Percentiles rank a stretch among this genome's conserved stretches.
These are phyloP conservation scores for Gaeumannomyces sp. DNA, from an alignment of 2,329 filamentous ascomycete species.

Conservation along the genomic window DNA sequence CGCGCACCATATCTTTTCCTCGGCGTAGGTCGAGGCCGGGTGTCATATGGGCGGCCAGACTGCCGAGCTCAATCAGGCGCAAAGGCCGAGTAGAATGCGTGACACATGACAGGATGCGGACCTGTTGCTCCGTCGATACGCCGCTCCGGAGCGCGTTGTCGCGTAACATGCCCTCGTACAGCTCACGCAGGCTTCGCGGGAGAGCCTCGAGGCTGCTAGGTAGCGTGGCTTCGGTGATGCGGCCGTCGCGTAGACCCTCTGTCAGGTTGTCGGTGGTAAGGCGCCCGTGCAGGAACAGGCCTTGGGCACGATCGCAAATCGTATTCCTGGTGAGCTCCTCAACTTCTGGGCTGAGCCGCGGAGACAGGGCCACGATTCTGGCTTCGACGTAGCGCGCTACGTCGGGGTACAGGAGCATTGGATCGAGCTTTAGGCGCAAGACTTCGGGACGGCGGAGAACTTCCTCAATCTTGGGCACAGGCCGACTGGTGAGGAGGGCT, in stretches of 20 bases:
- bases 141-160: slow-evolving; percentile 30
- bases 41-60: background rate
- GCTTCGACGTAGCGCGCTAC: slow-evolving; percentile 31
- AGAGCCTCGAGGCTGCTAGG: slow-evolving; percentile 24
- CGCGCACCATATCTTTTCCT: slow-evolving; percentile 29
- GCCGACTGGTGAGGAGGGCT: slow-evolving; percentile 23
- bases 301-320: slow-evolving; percentile 31
- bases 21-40: background rate
- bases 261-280: slow-evolving; percentile 34
- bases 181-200: slow-evolving; percentile 29
- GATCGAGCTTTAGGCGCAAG: slow-evolving; percentile 24
- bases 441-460: slow-evolving; percentile 18
- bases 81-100: slow-evolving; percentile 35
- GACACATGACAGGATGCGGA: slow-evolving; percentile 32
- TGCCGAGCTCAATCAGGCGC: slow-evolving; percentile 33
- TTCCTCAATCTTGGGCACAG: slow-evolving; percentile 24
- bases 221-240: slow-evolving; percentile 17
- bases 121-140: slow-evolving; percentile 27
- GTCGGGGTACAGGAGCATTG: slow-evolving; percentile 30
- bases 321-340: slow-evolving; percentile 20
- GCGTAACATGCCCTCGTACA: slow-evolving; percentile 34
- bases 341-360: slow-evolving; percentile 12
- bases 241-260: slow-evolving; percentile 10
- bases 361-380: slow-evolving; percentile 13
- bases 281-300: slow-evolving; percentile 38